A percentile compares a stretch with the other conserved stretches of the same genome.
Evolutionary conservation across 345 rosid species (phyloP).

Genomic region (Erucastrum elatum): DNA sequence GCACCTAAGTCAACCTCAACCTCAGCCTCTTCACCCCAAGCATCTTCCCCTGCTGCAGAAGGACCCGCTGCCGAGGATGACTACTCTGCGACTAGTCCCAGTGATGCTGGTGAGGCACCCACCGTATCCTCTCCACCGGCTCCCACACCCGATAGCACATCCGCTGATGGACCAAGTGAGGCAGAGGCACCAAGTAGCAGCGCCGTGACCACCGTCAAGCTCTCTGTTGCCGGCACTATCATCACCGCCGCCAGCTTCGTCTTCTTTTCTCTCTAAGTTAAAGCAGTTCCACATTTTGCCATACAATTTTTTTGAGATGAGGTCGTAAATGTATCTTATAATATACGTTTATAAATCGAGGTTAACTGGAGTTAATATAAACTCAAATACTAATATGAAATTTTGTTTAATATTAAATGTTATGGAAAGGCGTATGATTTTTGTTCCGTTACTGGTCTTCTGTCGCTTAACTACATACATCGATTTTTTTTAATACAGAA

Average conservation of each 20-base stretch:
- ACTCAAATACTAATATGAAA: background rate
- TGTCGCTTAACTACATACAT: background rate
- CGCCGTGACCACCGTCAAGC: constrained; percentile 5
- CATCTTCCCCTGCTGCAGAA: background rate
- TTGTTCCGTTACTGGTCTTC: background rate
- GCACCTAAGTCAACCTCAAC: constrained; percentile 35
- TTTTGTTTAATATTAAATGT: background rate
- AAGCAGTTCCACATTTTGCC: background rate
- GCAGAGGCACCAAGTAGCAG: constrained; percentile 11
- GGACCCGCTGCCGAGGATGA: constrained; percentile 31
- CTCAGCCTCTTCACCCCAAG: constrained; percentile 20
- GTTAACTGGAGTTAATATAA: background rate
- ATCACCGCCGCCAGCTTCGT: background rate
- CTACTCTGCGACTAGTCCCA: constrained; percentile 29
- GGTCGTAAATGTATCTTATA: background rate
- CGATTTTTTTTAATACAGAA: background rate
- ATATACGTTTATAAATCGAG: background rate
- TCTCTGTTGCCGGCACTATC: constrained; percentile 7
- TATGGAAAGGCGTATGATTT: background rate
- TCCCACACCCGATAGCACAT: constrained; percentile 27
- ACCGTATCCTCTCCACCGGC: constrained; percentile 17
- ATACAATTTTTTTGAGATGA: background rate
- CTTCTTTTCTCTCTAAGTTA: constrained; percentile 3
- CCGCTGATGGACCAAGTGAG: constrained; percentile 7
- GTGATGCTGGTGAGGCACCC: constrained; percentile 11